Base-by-base conservation (phyloP, 2,329 filamentous ascomycete species). In the Fusarium tricinctum region DNA sequence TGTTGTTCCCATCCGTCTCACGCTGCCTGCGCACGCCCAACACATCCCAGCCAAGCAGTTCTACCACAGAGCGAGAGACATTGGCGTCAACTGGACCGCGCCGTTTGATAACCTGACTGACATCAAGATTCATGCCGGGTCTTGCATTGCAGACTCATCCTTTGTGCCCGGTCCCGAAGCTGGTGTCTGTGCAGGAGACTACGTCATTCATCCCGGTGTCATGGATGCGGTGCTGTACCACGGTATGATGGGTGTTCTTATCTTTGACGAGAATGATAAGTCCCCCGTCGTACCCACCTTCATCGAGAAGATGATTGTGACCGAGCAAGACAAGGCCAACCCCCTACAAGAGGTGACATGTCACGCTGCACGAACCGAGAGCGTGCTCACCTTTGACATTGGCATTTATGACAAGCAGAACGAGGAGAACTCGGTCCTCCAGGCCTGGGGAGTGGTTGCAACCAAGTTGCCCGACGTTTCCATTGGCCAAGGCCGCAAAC, bases 191-290 rank as follows among this genome's bases (percentile, higher is more conserved):
- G 28, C 38, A 19, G 26, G 35, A 4, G 39, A 46, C 12, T 55
- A 61, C 22, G 28, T 35, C 28, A 55, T 61, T 8, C 58, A 61
- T 23, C 58, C 58, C 20, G 54, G 58, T 33, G 45, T 55, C 23
- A 38, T 61, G 17, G 58, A 61, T 40, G 32, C 52, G 8, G 28
- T 39, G 6, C 26, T 56, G 19, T 56, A 40, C 20, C 52, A 56
- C n/a, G 52, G 52, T 8, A 19, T 58, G 23, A 43, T 58, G 10
- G 45, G 28, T 13, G 45, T 47, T 28, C 40, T 56, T 26, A 44
- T 56, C 6, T 33, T 56, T 15, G 52, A 56, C 14, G 33, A 56
- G 15, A 30, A 49, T 22, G 52, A 40, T 13, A 56, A 56, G 35
- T 38, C 52, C 15, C 52, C 52, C 30, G 52, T 56, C 26, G 52